phyloP scores from a whole-genome alignment of 2,329 filamentous ascomycete species.

The Xylariaceae sp. region DNA sequence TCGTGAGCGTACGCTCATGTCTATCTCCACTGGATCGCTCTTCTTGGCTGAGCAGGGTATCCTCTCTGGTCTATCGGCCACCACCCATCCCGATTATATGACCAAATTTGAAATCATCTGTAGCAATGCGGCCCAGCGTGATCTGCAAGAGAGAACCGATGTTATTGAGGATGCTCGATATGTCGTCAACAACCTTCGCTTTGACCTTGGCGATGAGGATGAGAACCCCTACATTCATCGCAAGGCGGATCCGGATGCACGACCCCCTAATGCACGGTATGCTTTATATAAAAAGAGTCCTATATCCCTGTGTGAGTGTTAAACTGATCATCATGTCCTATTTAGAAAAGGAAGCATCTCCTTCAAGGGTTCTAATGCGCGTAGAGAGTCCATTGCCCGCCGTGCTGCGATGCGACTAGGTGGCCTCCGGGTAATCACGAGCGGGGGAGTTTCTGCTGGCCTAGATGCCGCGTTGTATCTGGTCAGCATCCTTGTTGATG shows the following conservation, averaged over 20 bases:
- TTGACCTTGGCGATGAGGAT: constrained; percentile 74
- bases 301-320: neutral
- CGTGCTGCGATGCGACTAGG: constrained; percentile 69
- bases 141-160: constrained; percentile 71
- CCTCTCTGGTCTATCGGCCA: constrained; percentile 71
- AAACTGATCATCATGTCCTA: constrained; percentile 22
- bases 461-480: constrained; percentile 81
- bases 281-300: constrained; percentile 23
- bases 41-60: constrained; percentile 72
- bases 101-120: constrained; percentile 77
- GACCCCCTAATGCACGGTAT: constrained; percentile 56
- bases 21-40: constrained; percentile 73
- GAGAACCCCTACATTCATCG: constrained; percentile 78
- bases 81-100: constrained; percentile 74
- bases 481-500: constrained; percentile 73
- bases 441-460: constrained; percentile 71
- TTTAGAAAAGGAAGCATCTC: constrained; percentile 76
- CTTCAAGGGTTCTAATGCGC: constrained; percentile 65
- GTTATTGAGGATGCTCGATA: constrained; percentile 76
- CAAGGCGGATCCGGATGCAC: constrained; percentile 61
- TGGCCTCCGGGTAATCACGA: constrained; percentile 68
- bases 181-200: constrained; percentile 86
- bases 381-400: constrained; percentile 74
- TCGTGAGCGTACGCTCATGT: constrained; percentile 75
- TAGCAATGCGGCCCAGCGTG: constrained; percentile 64